Percentiles rank a stretch among this genome's conserved stretches.
Conservation (phyloP, 306 rosid genomes). For the Alnus glutinosa region DNA sequence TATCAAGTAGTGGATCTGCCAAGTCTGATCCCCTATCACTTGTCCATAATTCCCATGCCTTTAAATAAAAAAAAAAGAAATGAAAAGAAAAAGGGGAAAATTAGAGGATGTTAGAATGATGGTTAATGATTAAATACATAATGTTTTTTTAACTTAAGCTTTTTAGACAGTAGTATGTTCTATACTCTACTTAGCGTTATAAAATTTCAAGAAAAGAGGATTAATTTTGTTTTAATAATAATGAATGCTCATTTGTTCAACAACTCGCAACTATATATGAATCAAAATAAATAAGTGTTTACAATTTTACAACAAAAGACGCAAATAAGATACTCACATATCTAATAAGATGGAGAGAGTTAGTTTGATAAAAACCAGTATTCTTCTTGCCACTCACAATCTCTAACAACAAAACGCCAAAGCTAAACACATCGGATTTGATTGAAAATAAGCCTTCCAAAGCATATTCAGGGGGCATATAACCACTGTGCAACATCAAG, state of each 20-base stretch:
- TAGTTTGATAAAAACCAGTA: not conserved
- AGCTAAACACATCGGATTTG: constrained; percentile 50
- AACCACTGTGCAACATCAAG: no score
- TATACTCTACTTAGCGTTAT: no score
- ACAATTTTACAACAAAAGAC: not conserved
- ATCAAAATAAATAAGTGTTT: not conserved
- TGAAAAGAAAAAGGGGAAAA: not conserved
- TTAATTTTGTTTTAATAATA: no score
- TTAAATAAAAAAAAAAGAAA: not conserved
- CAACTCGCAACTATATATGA: not conserved
- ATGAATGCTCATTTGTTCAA: not conserved
- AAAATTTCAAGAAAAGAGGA: no score
- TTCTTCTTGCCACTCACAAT: constrained; percentile 35
- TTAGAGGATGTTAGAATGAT: not conserved
- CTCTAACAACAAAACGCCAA: constrained; percentile 47
- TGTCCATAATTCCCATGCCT: constrained; percentile 46
- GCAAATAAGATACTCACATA: constrained; percentile 24
- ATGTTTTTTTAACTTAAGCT: no score
- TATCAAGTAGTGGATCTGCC: no score
- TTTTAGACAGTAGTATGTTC: no score
- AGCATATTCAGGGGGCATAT: constrained; percentile 42
- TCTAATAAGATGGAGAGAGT: constrained; percentile 13
- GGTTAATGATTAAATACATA: not conserved
- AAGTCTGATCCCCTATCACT: constrained; percentile 15
- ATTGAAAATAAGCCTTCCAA: constrained; percentile 39